phyloP scores from a whole-genome alignment of 2,329 filamentous ascomycete species.

The Aspergillus awamori region DNA sequence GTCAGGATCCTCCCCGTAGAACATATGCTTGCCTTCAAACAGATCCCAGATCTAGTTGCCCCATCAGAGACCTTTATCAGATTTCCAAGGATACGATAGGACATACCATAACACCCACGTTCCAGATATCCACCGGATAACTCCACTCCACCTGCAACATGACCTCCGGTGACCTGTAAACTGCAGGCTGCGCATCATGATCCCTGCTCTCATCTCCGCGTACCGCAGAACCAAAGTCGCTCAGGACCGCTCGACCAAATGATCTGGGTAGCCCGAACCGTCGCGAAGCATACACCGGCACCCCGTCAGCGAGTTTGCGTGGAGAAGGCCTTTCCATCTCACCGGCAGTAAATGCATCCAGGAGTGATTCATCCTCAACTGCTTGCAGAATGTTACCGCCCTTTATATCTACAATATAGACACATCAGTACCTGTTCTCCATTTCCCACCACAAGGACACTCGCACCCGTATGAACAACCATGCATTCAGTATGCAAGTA shows the following conservation, averaged over 20 bases:
- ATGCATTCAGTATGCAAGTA: slow-evolving; percentile 48
- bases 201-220: slow-evolving; percentile 41
- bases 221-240: slow-evolving; percentile 44
- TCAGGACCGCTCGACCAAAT: slow-evolving; percentile 39
- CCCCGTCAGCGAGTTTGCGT: slow-evolving; percentile 37
- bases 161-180: slow-evolving; percentile 46
- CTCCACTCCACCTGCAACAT: slow-evolving; percentile 51
- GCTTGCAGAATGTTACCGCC: slow-evolving; percentile 46
- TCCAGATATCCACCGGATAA: slow-evolving; percentile 56
- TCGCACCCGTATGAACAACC: slow-evolving; percentile 49
- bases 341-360: slow-evolving; percentile 37
- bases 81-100: not conserved
- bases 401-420: slow-evolving; percentile 43
- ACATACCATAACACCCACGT: slow-evolving; percentile 52
- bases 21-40: slow-evolving; percentile 50
- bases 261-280: slow-evolving; percentile 35
- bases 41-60: slow-evolving; percentile 50
- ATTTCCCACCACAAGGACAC: too few relatives aligned
- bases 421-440: too few relatives aligned
- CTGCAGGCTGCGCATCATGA: slow-evolving; percentile 49
- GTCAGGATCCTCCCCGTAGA: slow-evolving; percentile 45
- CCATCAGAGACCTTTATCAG: not conserved
- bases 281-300: slow-evolving; percentile 41
- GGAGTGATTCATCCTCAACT: slow-evolving; percentile 40
- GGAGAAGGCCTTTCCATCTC: slow-evolving; percentile 43